phyloP scores from a whole-genome alignment of 441 rosid genomes.

The Codiaeum variegatum region DNA sequence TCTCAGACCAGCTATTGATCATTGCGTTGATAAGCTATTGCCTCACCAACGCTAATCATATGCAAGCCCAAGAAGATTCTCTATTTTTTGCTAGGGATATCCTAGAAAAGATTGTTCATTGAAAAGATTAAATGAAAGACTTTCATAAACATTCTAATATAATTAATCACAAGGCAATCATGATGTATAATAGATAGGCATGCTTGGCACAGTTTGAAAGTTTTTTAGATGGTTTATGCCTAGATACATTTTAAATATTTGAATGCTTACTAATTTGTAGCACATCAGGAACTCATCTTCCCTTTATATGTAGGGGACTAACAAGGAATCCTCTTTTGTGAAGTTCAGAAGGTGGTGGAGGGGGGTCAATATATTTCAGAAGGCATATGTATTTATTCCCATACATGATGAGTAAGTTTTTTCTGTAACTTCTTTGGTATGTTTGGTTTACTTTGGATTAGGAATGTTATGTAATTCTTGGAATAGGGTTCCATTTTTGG shows the following conservation, averaged over 20 bases:
- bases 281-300: slow-evolving; percentile 14
- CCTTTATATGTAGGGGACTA: slow-evolving; percentile 37
- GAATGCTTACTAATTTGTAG: slow-evolving; percentile 1
- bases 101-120: too few species aligned
- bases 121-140: too few species aligned
- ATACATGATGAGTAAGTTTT: slow-evolving; percentile 84
- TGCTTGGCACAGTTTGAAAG: background rate
- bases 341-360: slow-evolving; percentile 99
- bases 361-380: slow-evolving; percentile 78
- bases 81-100: too few species aligned
- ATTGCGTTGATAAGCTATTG: too few species aligned
- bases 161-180: slow-evolving; percentile 7
- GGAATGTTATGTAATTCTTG: too few species aligned
- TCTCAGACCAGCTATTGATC: too few species aligned
- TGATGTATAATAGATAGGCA: background rate
- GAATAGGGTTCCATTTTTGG: too few species aligned
- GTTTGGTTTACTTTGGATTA: too few species aligned
- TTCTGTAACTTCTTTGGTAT: background rate
- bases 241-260: background rate
- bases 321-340: slow-evolving; percentile 56
- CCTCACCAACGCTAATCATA: too few species aligned
- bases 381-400: slow-evolving; percentile 83
- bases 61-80: too few species aligned
- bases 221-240: background rate
- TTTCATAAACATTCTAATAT: too few species aligned